phyloP scores from a whole-genome alignment of 2,329 filamentous ascomycete genomes.

The Penicillium olsonii region DNA sequence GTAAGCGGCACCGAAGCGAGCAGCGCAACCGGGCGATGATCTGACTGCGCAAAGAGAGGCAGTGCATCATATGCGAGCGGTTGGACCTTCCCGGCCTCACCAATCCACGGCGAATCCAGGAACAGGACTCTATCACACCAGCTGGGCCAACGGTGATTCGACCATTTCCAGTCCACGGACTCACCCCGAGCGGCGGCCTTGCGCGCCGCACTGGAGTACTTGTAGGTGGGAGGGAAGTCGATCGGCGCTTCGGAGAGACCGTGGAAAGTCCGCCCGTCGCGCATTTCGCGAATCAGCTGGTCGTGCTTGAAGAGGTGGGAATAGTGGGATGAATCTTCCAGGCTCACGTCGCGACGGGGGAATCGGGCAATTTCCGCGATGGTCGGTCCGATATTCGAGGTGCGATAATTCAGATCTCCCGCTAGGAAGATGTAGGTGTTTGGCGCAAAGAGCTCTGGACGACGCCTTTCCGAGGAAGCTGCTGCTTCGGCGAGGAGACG shows the following conservation, averaged over 20 bases:
- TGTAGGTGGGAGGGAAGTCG: constrained; percentile 89
- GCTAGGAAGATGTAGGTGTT: constrained; percentile 79
- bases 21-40: constrained; percentile 83
- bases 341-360: constrained; percentile 59
- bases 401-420: constrained; percentile 95
- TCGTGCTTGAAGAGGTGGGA: constrained; percentile 69
- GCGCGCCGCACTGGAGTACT: constrained; percentile 62
- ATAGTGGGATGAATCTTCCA: constrained; percentile 62
- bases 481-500: constrained; percentile 32
- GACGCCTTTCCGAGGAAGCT: constrained; percentile 30
- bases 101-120: constrained; percentile 60
- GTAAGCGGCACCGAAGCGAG: constrained; percentile 63
- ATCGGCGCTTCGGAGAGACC: constrained; percentile 74
- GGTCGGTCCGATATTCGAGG: constrained; percentile 65
- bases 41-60: constrained; percentile 77
- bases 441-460: constrained; percentile 67
- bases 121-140: constrained; percentile 94
- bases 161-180: constrained; percentile 66
- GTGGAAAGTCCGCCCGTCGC: constrained; percentile 71
- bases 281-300: constrained; percentile 74
- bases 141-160: constrained; percentile 78
- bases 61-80: constrained; percentile 70
- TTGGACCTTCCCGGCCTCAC: constrained; percentile 45
- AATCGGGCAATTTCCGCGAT: constrained; percentile 60
- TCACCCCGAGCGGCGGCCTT: constrained; percentile 35